Base-by-base conservation (phyloP, 805 yeast species). In the Teunomyces gatunensis region DNA sequence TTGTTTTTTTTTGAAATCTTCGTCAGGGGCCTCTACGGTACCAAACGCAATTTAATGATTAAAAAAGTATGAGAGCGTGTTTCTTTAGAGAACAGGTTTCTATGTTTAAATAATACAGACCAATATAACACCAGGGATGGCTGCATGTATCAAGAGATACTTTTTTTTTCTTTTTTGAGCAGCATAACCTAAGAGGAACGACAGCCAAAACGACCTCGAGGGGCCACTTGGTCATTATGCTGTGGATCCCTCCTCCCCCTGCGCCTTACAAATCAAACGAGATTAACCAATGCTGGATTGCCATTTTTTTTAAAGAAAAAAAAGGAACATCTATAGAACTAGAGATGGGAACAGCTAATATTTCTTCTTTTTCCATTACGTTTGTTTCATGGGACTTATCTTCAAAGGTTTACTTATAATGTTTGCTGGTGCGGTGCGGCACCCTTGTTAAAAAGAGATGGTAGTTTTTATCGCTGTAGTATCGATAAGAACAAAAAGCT, bases 381-480 rank as follows among this genome's bases (percentile, higher is more conserved):
- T 32, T 32, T 32, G 34, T 32, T 32, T 32, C 18, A 11, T 4
- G 34, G 10, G 10, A 13, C 34, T 32, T 32, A 32, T n/a, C 18
- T 32, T 32, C 34, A 32, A 32, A 9, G 17, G 18, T 13, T 10
- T 11, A 12, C 17, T 32, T 7, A n/a, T 13, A 13, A 18, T 18
- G 20, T 18, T 18, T n/a, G 33, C 33, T 30, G 33, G 17, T 30
- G 33, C 25, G 25, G 25, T 25, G 27, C 27, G 27, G 11, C 27
- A 9, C 27, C 27, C 27, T 25, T 25, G 27, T 25, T 25, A 25
- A 25, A 25, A 25, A 25, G 27, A 25, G 11, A 7, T 25, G 27
- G 27, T 25, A 25, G 27, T 37, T 20, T 23, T 37, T 37, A 37
- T 37, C 40, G 40, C 40, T 37, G 40, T 37, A 37, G 40, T 37